Evolutionary conservation across 441 rosid genomes (phyloP).

Genomic region (Euphorbia schlechtendalii): DNA sequence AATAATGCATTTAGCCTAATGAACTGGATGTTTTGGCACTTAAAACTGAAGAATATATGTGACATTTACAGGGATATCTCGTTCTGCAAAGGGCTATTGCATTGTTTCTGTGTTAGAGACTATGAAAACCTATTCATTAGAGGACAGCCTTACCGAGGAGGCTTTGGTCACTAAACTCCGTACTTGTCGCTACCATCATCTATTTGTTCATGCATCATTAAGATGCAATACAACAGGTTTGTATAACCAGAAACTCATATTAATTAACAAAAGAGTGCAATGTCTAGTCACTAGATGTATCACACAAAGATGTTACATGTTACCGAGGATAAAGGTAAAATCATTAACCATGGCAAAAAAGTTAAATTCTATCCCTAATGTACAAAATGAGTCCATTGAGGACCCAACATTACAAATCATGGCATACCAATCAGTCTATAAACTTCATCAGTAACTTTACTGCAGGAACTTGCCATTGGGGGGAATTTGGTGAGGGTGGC

Average conservation of each 20-base stretch:
- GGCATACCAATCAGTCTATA: background rate
- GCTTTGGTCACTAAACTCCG: constrained; percentile 93
- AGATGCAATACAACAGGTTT: constrained; percentile 79
- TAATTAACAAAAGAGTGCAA: background rate
- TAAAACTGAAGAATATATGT: constrained; percentile 1
- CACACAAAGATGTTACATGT: background rate
- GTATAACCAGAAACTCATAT: constrained; percentile 5
- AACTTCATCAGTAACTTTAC: background rate
- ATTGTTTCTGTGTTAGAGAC: constrained; percentile 77
- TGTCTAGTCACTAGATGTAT: background rate
- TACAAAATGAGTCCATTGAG: no score
- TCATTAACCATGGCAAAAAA: no score
- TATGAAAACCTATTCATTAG: constrained; percentile 87
- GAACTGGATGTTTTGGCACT: no score
- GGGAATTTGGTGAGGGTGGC: constrained; percentile 96
- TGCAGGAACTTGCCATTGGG: constrained; percentile 90
- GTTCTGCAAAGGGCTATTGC: constrained; percentile 92
- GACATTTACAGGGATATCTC: constrained; percentile 62
- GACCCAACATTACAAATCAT: no score
- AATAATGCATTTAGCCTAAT: no score
- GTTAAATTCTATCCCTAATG: no score
- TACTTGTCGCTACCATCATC: constrained; percentile 76
- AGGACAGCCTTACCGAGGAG: constrained; percentile 96
- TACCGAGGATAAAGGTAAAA: no score
- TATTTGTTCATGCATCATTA: constrained; percentile 81